Evolutionary conservation across 1,284 basidiomycete genomes (phyloP), one percentile per base, ranked within the genome.

Genomic region (Ceratobasidium sp.): DNA sequence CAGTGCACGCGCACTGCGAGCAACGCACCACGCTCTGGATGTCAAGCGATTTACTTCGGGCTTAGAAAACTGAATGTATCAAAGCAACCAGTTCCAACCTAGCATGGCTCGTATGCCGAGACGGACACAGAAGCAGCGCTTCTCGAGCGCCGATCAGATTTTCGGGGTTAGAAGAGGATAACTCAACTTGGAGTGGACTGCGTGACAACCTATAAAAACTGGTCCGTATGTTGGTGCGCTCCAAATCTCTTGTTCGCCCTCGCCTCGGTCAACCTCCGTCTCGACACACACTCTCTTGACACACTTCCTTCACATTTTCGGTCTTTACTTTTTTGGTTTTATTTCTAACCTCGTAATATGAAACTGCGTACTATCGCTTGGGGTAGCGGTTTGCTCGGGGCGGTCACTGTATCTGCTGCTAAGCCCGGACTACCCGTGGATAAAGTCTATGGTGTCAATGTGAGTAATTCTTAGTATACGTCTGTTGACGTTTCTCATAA

Each of bases 381-480:
- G 24, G 54, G 54, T 17, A 17, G 11, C 17, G 27, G 8, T 27
- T 24, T 57, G 8, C 19, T 57, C 17, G 54, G 54, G 8, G 11
- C 36, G 36, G 54, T 24, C 19, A 17, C 54, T 33, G 54, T 33
- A 17, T 17, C 29, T 5, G 29, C 24, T 11, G 8, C 22, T 2
- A 29, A 44, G 17, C 31, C 33, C 19, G 57, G 29, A 11, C 33
- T 75, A 24, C 74, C 67, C 15, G 67, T 72, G 33, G 24, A 47
- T 24, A 90, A 90, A 79, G 88, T 90, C n/a, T 89, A 90, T 80
- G 90, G 90, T 27, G 89, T 91, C 4, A 91, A 91, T 79, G 76
- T 78, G 44, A 45, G 76, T 27, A 6, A 7, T 17, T 24, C 7
- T 24, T 3, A 7, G 24, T 11, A 29, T 57, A n/a, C 29, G 29